These are phyloP conservation scores for Paramecium pentaurelia DNA, from an alignment of 73 alveolate genomes.

Conservation along the genomic window DNA sequence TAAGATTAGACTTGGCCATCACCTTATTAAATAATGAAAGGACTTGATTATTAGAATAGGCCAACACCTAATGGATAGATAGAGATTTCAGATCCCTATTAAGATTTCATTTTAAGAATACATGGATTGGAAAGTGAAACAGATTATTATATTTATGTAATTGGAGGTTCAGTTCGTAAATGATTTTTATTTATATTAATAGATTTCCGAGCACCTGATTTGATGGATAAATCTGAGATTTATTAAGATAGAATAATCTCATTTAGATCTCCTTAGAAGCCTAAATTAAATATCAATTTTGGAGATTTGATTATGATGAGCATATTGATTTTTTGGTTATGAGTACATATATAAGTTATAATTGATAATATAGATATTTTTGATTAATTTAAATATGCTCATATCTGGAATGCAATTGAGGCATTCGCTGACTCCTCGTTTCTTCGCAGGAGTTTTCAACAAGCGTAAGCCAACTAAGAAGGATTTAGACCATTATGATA, in stretches of 20 bases:
- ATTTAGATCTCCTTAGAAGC: background rate
- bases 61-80: slow-evolving; percentile 46
- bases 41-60: slow-evolving; percentile 53
- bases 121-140: slow-evolving; percentile 3
- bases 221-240: slow-evolving; percentile 25
- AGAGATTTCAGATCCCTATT: slow-evolving; percentile 42
- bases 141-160: slow-evolving; percentile 45
- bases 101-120: slow-evolving; percentile 32
- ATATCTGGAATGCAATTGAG: slow-evolving; percentile 40
- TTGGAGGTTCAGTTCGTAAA: slow-evolving; percentile 37
- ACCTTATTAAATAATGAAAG: slow-evolving; percentile 47
- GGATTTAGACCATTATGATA: slow-evolving; percentile 58
- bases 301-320: background rate
- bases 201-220: slow-evolving; percentile 54
- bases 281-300: background rate
- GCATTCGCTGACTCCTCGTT: slow-evolving; percentile 38
- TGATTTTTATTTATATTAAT: background rate
- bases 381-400: slow-evolving; percentile 3
- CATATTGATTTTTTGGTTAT: background rate
- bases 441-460: slow-evolving; percentile 52
- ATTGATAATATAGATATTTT: background rate
- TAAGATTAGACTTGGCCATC: slow-evolving; percentile 8
- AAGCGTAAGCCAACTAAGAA: slow-evolving; percentile 58
- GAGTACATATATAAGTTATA: background rate
- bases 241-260: slow-evolving; percentile 20